Conservation (phyloP, 495 filamentous ascomycete species). For the Hypoxylon fragiforme region DNA sequence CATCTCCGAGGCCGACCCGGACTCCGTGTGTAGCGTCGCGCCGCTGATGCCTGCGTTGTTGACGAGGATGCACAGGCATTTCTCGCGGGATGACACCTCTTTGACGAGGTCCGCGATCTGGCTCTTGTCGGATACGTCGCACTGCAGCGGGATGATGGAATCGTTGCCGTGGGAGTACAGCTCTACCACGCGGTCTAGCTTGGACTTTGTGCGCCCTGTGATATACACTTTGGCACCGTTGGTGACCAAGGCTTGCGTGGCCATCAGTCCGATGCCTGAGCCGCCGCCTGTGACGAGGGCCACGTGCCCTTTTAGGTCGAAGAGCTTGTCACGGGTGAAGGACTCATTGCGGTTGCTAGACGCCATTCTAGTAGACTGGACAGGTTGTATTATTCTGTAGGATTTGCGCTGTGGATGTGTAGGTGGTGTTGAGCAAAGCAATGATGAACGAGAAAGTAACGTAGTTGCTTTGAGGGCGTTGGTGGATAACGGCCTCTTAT, state of each 20-base stretch:
- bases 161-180: slow-evolving; percentile 38
- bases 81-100: slow-evolving; percentile 63
- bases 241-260: slow-evolving; percentile 73
- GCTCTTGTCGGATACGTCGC: slow-evolving; percentile 41
- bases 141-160: slow-evolving; percentile 41
- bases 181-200: slow-evolving; percentile 39
- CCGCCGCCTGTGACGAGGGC: slow-evolving; percentile 64
- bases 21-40: slow-evolving; percentile 57
- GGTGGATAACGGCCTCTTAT: slow-evolving; percentile 13
- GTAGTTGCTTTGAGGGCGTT: slow-evolving; percentile 3
- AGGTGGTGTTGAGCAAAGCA: background rate
- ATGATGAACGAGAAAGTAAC: slow-evolving; percentile 1
- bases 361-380: slow-evolving; percentile 46
- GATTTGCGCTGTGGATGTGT: too few species aligned
- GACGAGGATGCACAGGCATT: slow-evolving; percentile 71
- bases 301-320: slow-evolving; percentile 63
- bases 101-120: slow-evolving; percentile 66
- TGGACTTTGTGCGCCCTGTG: slow-evolving; percentile 67
- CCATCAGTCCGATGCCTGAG: slow-evolving; percentile 76
- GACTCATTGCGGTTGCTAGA: slow-evolving; percentile 48
- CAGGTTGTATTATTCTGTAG: background rate
- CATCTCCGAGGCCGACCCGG: slow-evolving; percentile 53
- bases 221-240: slow-evolving; percentile 87
- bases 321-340: slow-evolving; percentile 58
- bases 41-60: slow-evolving; percentile 69